Evolutionary conservation across 176 grass and related monocot species (phyloP).

Genomic region (Melocanna baccifera): DNA sequence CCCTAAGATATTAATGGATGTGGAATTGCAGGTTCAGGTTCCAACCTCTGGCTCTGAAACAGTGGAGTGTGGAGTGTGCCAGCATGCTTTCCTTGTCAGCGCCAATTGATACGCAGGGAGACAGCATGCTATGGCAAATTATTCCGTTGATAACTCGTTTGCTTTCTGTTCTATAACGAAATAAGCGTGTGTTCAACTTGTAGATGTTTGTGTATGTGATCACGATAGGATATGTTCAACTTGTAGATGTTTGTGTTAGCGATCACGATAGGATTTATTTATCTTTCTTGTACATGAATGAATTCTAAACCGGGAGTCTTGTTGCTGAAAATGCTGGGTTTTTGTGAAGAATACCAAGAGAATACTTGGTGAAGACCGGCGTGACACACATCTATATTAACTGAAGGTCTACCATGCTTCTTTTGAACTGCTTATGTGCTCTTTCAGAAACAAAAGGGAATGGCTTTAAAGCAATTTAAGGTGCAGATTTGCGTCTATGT

Average conservation of each 20-base stretch:
- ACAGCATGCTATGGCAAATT: constrained; percentile 13
- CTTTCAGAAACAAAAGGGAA: not conserved
- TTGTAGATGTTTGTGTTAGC: constrained; percentile 38
- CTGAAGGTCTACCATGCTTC: not conserved
- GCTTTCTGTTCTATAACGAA: constrained; percentile 5
- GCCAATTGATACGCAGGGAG: constrained; percentile 56
- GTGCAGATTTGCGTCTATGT: too few species aligned
- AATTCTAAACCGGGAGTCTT: not conserved
- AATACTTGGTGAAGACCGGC: not conserved
- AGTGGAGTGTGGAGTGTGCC: constrained; percentile 94
- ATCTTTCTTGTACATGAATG: constrained; percentile 14
- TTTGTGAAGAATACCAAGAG: constrained; percentile 10
- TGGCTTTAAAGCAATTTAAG: not conserved
- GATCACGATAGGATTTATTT: not conserved
- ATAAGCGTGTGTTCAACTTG: constrained; percentile 23
- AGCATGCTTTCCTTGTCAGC: constrained; percentile 88
- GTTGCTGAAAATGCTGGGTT: constrained; percentile 1
- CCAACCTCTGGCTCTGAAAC: constrained; percentile 90
- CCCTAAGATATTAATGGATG: constrained; percentile 17
- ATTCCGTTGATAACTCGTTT: constrained; percentile 28
- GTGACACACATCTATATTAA: not conserved
- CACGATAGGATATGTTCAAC: not conserved
- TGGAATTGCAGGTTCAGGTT: constrained; percentile 73
- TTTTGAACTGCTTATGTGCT: not conserved
- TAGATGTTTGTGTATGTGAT: constrained; percentile 37